Evolutionary conservation across 2,329 filamentous ascomycete genomes (phyloP), one percentile per base, ranked within the genome.

Genomic region (Coniochaeta sp.): DNA sequence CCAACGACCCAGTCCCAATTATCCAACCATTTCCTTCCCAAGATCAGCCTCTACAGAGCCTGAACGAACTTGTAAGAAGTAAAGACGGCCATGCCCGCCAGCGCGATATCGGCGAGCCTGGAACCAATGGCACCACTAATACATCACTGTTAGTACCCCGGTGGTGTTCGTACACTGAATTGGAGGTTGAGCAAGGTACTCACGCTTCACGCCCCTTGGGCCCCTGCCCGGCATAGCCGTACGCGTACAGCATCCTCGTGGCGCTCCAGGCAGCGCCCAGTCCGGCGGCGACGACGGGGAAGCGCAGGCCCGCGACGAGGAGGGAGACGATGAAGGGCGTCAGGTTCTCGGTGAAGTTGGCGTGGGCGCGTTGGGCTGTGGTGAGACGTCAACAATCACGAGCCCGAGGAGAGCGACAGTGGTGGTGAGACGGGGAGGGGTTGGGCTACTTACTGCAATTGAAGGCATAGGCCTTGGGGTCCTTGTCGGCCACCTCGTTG

Each of bases 321-420:
- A 85, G 67, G 22, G 72, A 67, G 20, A 68, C 71, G 10, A 85
- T 60, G 61, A 79, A 72, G 3, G 79, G 70, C 8, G 75, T 68
- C 31, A 79, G 70, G 67, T 81, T 83, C 71, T 87, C 84, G 57
- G 73, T 74, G 68, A 75, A 86, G 72, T 86, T 85, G 59, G 71
- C 67, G 63, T 87, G 83, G 9, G 81, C 76, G 47, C 80, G 78
- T 61, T 85, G 81, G 50, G 78, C 75, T 78, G 52, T 31, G 27
- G 16, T 48, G 49, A 27, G n/a, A 40, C 9, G 27, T 4, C 27
- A 16, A 4, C 30, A 27, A 20, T 6, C 48, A 4, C 30, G 28
- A 20, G 8, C 48, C 32, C 6, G 35, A 6, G 22, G 14, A 38
- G 7, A n/a, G 7, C 6, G 7, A 30, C 27, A 30, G n/a, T 16